Conservation (phyloP, 352 stramenopile species). For the Ophiocytium majus region DNA sequence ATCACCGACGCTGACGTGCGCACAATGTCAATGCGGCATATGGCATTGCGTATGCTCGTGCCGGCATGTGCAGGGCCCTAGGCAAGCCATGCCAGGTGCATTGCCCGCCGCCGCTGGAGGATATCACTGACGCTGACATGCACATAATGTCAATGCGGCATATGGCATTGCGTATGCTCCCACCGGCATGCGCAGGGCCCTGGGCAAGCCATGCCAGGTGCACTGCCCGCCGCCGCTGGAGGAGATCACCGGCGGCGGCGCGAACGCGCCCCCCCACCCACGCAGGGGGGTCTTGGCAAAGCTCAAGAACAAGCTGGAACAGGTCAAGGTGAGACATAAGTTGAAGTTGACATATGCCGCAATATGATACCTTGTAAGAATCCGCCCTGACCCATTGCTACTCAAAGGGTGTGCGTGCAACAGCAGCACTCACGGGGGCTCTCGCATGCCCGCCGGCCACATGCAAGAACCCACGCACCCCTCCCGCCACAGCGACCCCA, state of each 20-base stretch:
- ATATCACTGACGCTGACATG: too few species aligned
- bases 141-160: background rate
- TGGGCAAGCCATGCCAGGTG: background rate
- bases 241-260: background rate
- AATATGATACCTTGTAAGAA: too few species aligned
- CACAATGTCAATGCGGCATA: background rate
- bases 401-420: too few species aligned
- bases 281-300: background rate
- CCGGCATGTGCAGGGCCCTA: background rate
- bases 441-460: too few species aligned
- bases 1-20: too few species aligned
- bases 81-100: background rate
- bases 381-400: too few species aligned
- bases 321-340: slow-evolving; percentile 16
- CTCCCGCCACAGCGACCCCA: too few species aligned
- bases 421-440: too few species aligned
- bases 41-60: background rate
- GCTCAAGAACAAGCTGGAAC: background rate
- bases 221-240: slow-evolving; percentile 8
- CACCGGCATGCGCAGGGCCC: background rate
- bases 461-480: too few species aligned
- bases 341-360: too few species aligned
- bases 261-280: background rate
- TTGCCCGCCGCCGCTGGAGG: too few species aligned
- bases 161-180: background rate